These are phyloP conservation scores for Carex parvula DNA, from an alignment of 176 grass and related monocot species.

Conservation along the genomic window DNA sequence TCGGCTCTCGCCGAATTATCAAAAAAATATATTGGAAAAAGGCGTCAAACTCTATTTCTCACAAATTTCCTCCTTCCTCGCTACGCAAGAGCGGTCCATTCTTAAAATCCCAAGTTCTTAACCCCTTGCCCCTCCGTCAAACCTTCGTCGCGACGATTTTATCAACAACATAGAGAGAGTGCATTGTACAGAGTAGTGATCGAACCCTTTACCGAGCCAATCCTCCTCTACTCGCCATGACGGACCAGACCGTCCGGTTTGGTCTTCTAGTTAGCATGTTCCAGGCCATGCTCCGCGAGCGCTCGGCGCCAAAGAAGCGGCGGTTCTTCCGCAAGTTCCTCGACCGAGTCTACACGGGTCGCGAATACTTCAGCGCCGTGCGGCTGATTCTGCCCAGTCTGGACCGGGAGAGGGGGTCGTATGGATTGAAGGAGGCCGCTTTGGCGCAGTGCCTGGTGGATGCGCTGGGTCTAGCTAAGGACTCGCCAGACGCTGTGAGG, in stretches of 20 bases:
- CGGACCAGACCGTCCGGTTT: conserved; percentile 62
- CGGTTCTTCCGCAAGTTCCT: conserved; percentile 71
- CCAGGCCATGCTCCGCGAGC: conserved; percentile 69
- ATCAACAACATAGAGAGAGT: neutral
- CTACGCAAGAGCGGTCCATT: neutral
- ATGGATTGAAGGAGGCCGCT: conserved; percentile 87
- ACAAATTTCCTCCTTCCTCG: neutral
- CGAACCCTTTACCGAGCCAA: neutral
- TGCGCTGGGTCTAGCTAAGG: conserved; percentile 80
- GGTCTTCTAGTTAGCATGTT: conserved; percentile 80
- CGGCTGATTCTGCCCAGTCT: conserved; percentile 67
- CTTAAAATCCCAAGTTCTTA: neutral
- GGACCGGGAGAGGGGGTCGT: conserved; percentile 83
- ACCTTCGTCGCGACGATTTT: neutral
- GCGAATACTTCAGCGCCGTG: conserved; percentile 74
- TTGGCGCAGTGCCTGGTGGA: conserved; percentile 71
- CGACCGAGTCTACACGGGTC: conserved; percentile 56
- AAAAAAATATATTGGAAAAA: too few species aligned
- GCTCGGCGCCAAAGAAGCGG: conserved; percentile 60
- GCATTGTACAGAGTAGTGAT: neutral
- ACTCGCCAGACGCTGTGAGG: conserved; percentile 67
- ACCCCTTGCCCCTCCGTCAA: neutral
- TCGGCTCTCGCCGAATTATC: too few species aligned
- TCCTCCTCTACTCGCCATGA: conserved; percentile 30
- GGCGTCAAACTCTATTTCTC: too few species aligned